phyloP scores from a whole-genome alignment of 1,284 basidiomycete species.

The Coniferiporia weirii region DNA sequence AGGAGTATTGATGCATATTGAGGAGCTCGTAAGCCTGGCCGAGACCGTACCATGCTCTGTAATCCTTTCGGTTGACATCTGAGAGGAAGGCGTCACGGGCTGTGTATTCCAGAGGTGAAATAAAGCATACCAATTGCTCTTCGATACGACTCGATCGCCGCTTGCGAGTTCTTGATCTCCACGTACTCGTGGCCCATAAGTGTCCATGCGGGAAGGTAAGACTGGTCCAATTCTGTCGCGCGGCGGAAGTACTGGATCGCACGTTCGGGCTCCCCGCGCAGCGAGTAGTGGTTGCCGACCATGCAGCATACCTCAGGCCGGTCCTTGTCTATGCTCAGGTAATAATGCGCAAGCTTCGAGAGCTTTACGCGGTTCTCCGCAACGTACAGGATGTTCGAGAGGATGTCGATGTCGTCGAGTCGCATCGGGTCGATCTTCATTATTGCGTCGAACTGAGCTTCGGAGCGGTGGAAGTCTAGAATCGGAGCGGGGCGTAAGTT shows the following conservation, averaged over 20 bases:
- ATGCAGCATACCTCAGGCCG: slow-evolving; percentile 93
- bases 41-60: slow-evolving; percentile 97
- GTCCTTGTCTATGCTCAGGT: slow-evolving; percentile 82
- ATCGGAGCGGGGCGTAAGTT: background rate
- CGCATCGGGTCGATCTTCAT: slow-evolving; percentile 80
- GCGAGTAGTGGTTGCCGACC: slow-evolving; percentile 97
- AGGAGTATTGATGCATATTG: slow-evolving; percentile 93
- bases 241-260: slow-evolving; percentile 94
- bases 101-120: background rate
- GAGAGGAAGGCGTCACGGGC: slow-evolving; percentile 8
- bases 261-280: slow-evolving; percentile 90
- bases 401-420: slow-evolving; percentile 94
- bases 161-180: slow-evolving; percentile 98
- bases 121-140: slow-evolving; percentile 78
- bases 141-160: slow-evolving; percentile 96
- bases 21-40: slow-evolving; percentile 97
- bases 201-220: slow-evolving; percentile 98
- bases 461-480: slow-evolving; percentile 81
- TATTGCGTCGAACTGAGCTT: slow-evolving; percentile 79
- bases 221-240: slow-evolving; percentile 90
- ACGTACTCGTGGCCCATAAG: slow-evolving; percentile 98
- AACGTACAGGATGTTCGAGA: slow-evolving; percentile 96
- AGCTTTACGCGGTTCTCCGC: slow-evolving; percentile 86
- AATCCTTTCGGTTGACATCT: slow-evolving; percentile 96
- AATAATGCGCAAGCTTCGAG: slow-evolving; percentile 90